Evolutionary conservation across 2,329 filamentous ascomycete species (phyloP).

Genomic region (Fusarium stilboides): DNA sequence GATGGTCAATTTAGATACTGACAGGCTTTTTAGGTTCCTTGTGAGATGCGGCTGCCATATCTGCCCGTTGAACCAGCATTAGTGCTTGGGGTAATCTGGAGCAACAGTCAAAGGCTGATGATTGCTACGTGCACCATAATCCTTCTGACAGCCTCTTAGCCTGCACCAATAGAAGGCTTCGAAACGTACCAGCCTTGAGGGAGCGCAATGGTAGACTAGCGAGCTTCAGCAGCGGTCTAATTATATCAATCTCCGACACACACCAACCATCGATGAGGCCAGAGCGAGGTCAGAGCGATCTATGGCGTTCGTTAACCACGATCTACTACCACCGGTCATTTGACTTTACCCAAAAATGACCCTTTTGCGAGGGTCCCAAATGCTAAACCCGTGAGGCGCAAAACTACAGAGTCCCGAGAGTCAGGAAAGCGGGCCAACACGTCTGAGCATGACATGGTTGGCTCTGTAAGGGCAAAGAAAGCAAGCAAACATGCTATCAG

Average conservation of each 20-base stretch:
- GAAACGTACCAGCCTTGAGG: slow-evolving; percentile 2
- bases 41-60: slow-evolving; percentile 34
- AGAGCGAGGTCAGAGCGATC: slow-evolving; percentile 28
- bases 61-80: slow-evolving; percentile 30
- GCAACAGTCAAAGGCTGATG: slow-evolving; percentile 23
- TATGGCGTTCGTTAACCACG: slow-evolving; percentile 33
- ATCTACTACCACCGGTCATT: slow-evolving; percentile 14
- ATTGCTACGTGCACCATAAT: slow-evolving; percentile 8
- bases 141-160: slow-evolving; percentile 10
- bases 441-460: slow-evolving; percentile 20
- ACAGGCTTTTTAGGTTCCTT: slow-evolving; percentile 15
- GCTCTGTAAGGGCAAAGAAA: slow-evolving; percentile 1
- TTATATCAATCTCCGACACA: slow-evolving; percentile 16
- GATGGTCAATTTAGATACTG: slow-evolving; percentile 22
- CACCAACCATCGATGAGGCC: slow-evolving; percentile 1
- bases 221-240: slow-evolving; percentile 13
- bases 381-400: slow-evolving; percentile 15
- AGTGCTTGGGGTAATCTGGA: slow-evolving; percentile 36
- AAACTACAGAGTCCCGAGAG: slow-evolving; percentile 21
- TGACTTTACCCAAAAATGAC: slow-evolving; percentile 13
- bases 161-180: slow-evolving; percentile 5
- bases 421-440: slow-evolving; percentile 13
- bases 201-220: slow-evolving; percentile 10
- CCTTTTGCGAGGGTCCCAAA: slow-evolving; percentile 15
- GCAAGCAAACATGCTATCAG: slow-evolving; percentile 19